phyloP scores from a whole-genome alignment of 371 early-diverging fungal species.

The Mucor racemosus region DNA sequence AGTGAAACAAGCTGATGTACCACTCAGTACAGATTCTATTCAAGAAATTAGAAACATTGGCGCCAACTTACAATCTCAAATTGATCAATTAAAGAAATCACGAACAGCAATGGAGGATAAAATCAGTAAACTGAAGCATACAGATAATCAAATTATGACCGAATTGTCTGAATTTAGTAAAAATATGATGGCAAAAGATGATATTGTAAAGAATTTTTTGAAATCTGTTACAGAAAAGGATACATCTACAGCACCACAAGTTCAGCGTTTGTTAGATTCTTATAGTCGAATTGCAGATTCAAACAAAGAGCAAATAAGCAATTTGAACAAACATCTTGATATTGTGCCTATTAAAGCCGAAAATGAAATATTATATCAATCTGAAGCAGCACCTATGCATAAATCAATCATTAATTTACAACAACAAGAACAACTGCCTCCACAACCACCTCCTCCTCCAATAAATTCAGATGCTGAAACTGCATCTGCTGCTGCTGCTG shows the following conservation, averaged over 20 bases:
- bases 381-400: constrained; percentile 9
- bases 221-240: constrained; percentile 28
- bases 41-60: constrained; percentile 33
- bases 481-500: constrained; percentile 37
- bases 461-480: constrained; percentile 11
- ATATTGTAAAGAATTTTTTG: constrained; percentile 65
- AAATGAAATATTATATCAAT: not conserved
- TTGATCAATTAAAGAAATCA: constrained; percentile 46
- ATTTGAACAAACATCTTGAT: constrained; percentile 9
- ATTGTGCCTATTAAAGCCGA: not conserved
- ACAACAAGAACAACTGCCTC: not conserved
- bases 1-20: not conserved
- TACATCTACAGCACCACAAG: constrained; percentile 9
- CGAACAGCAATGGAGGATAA: constrained; percentile 36
- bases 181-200: constrained; percentile 67
- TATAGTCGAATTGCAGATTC: constrained; percentile 28
- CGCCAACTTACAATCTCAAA: constrained; percentile 49
- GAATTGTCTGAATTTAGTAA: constrained; percentile 64
- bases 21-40: constrained; percentile 13
- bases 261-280: constrained; percentile 33
- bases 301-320: constrained; percentile 28
- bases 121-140: constrained; percentile 50
- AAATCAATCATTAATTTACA: constrained; percentile 2
- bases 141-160: constrained; percentile 58
- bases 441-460: not conserved